Conservation (phyloP, 345 rosid genomes). For the Zanthoxylum bungeanum region DNA sequence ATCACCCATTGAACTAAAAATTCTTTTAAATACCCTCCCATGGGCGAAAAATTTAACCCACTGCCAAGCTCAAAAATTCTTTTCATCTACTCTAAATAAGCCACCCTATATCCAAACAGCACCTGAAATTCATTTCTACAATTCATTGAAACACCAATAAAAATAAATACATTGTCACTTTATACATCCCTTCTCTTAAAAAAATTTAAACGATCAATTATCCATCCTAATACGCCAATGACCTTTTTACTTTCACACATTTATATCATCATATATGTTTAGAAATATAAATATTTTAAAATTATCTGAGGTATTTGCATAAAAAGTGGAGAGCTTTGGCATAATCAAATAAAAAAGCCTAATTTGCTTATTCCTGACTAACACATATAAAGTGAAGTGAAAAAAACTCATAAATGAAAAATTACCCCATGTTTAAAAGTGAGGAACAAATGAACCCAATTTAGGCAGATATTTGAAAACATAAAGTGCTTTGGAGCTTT, state of each 20-base stretch:
- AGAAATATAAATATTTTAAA: not conserved
- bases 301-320: constrained; percentile 4
- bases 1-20: too few species aligned
- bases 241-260: not conserved
- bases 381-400: not conserved
- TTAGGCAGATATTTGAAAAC: not conserved
- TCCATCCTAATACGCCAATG: not conserved
- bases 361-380: not conserved
- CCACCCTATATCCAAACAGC: not conserved
- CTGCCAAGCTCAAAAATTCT: too few species aligned
- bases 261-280: not conserved
- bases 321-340: not conserved
- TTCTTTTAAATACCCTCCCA: too few species aligned
- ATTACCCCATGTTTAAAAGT: not conserved
- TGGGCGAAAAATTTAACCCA: too few species aligned
- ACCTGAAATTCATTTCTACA: not conserved
- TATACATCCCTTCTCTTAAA: not conserved
- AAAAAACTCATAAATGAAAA: too few species aligned
- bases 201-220: not conserved
- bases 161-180: not conserved
- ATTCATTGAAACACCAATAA: not conserved
- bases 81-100: too few species aligned
- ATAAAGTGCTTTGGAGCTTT: not conserved
- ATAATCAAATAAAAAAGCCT: too few species aligned
- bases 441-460: not conserved